Conservation (phyloP, 2,329 filamentous ascomycete genomes). For the Amylocarpus encephaloides region DNA sequence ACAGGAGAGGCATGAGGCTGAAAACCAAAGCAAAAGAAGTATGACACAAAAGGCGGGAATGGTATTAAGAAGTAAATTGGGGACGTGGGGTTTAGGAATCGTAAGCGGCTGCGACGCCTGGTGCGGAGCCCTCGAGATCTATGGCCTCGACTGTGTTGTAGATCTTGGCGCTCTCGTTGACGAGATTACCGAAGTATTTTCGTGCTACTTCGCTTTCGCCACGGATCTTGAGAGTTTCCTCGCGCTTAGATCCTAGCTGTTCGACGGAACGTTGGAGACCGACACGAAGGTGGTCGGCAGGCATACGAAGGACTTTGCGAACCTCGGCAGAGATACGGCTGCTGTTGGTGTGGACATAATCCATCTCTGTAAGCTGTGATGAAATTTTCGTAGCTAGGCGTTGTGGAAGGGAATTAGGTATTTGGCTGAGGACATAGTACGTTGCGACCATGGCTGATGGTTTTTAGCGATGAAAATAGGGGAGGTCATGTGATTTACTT, state of each 20-base stretch:
- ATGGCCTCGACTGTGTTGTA: conserved; percentile 33
- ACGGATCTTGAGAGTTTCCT: conserved; percentile 76
- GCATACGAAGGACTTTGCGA: conserved; percentile 80
- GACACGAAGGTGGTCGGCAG: conserved; percentile 78
- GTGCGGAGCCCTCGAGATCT: conserved; percentile 31
- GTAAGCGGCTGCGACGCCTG: conserved; percentile 30
- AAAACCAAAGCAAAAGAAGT: too few species aligned
- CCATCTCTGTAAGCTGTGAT: conserved; percentile 69
- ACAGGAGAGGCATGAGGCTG: too few species aligned
- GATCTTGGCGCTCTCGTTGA: conserved; percentile 55
- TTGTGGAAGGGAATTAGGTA: conserved; percentile 81
- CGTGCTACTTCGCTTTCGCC: conserved; percentile 78
- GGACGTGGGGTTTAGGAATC: conserved; percentile 20
- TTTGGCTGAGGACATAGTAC: conserved; percentile 77
- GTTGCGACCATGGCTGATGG: conserved; percentile 57
- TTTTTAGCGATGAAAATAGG: conserved; percentile 32
- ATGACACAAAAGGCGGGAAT: neutral
- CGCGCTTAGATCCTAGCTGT: conserved; percentile 68
- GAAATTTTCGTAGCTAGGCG: conserved; percentile 82
- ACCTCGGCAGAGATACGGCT: conserved; percentile 78
- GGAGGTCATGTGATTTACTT: conserved; percentile 38
- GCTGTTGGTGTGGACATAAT: conserved; percentile 89
- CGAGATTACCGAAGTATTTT: conserved; percentile 86
- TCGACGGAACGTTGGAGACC: conserved; percentile 81
- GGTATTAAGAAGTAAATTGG: conserved; percentile 1